phyloP scores from a whole-genome alignment of 2,329 filamentous ascomycete genomes.

The Colletotrichum lini region DNA sequence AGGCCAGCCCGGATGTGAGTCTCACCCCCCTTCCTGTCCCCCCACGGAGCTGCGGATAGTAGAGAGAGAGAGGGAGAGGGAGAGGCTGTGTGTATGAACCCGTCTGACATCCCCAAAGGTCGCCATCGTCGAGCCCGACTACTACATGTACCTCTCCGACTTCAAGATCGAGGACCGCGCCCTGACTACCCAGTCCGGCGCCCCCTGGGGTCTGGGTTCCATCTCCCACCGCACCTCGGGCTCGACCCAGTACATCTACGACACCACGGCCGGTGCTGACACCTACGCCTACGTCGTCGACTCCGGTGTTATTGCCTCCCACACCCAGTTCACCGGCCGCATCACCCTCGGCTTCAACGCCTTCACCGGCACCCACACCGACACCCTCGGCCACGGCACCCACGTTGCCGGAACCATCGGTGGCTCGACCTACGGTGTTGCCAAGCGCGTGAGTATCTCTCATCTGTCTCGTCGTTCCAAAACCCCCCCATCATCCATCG shows the following conservation, averaged over 20 bases:
- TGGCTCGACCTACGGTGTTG: conserved; percentile 60
- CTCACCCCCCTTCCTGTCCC: no score
- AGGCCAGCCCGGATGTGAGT: conserved; percentile 55
- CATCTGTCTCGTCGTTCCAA: not conserved
- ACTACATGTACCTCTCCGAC: conserved; percentile 48
- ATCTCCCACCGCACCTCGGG: conserved; percentile 58
- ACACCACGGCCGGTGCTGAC: conserved; percentile 56
- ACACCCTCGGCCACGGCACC: conserved; percentile 62
- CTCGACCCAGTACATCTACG: conserved; percentile 57
- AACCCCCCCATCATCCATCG: no score
- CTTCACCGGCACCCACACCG: conserved; percentile 51
- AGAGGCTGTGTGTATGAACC: not conserved
- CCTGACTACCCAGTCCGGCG: conserved; percentile 51
- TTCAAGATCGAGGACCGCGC: conserved; percentile 39
- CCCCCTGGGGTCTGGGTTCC: conserved; percentile 61
- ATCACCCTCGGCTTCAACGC: conserved; percentile 56
- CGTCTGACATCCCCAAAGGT: conserved; percentile 47
- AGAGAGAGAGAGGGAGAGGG: not conserved
- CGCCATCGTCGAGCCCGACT: conserved; percentile 52
- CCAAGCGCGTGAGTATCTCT: conserved; percentile 53
- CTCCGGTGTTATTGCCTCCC: conserved; percentile 64
- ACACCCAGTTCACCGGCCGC: conserved; percentile 61
- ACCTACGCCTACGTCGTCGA: conserved; percentile 69
- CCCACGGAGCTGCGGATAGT: conserved; percentile 41
- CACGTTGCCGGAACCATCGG: conserved; percentile 63